Percentiles rank a stretch among this genome's conserved stretches.
Evolutionary conservation across 306 rosid genomes (phyloP).

Genomic region (Elaeagnus macrophylla): DNA sequence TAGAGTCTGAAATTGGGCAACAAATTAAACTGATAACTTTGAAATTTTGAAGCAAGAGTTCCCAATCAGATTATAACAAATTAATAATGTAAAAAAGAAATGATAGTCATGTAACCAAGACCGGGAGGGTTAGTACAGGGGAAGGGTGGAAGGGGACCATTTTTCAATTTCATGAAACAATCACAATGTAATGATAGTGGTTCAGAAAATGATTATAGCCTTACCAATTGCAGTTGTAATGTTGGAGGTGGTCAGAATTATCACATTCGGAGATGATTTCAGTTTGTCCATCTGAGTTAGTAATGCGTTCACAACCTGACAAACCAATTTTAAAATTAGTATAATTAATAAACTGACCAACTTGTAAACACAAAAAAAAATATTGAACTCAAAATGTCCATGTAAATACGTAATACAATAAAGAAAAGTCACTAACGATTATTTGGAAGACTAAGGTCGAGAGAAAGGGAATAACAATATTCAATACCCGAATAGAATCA

Average conservation of each 20-base stretch:
- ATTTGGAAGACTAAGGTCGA: not conserved
- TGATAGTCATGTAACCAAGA: too few species aligned
- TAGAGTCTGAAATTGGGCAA: not conserved
- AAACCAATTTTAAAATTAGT: conserved; percentile 25
- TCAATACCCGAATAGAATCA: conserved; percentile 86
- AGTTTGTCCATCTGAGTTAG: conserved; percentile 95
- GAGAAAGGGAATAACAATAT: not conserved
- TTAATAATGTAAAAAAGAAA: too few species aligned
- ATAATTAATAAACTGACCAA: not conserved
- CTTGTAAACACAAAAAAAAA: not conserved
- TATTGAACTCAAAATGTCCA: not conserved
- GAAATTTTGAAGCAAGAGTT: too few species aligned
- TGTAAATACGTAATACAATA: not conserved
- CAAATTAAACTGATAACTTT: not conserved
- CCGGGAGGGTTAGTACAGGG: too few species aligned
- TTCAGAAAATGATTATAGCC: conserved; percentile 21
- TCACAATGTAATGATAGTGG: conserved; percentile 3
- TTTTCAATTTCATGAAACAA: too few species aligned
- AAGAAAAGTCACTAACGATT: not conserved
- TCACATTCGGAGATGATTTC: conserved; percentile 86
- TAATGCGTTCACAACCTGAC: conserved; percentile 93
- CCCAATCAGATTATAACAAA: too few species aligned
- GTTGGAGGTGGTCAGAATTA: conserved; percentile 86
- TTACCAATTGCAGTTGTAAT: conserved; percentile 94
- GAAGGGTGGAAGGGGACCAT: too few species aligned